Conservation (phyloP, 1,284 basidiomycete species). For the Cutaneotrichosporon arboriforme region DNA sequence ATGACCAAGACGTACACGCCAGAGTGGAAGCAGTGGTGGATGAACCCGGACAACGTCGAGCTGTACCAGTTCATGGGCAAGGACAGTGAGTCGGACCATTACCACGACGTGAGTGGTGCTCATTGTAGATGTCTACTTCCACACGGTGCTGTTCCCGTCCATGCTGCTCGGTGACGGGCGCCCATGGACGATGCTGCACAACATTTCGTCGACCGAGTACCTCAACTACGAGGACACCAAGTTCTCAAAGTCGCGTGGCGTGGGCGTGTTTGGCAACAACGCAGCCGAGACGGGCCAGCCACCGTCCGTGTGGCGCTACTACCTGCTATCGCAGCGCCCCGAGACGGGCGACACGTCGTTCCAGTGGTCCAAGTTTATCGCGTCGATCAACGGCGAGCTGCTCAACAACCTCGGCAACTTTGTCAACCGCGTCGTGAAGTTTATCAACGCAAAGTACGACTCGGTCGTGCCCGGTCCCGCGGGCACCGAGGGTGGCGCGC, state of each 20-base stretch:
- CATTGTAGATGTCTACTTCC: constrained; percentile 77
- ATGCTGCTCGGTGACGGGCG: constrained; percentile 84
- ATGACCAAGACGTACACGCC: constrained; percentile 94
- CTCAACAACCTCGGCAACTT: constrained; percentile 99
- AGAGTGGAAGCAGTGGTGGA: constrained; percentile 98
- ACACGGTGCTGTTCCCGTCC: constrained; percentile 92
- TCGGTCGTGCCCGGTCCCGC: constrained; percentile 71
- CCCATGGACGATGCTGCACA: constrained; percentile 89
- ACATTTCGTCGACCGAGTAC: constrained; percentile 95
- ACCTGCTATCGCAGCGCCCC: constrained; percentile 85
- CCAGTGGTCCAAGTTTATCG: constrained; percentile 92
- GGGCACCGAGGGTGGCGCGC: constrained; percentile 57
- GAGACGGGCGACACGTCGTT: constrained; percentile 95
- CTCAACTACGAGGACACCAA: constrained; percentile 98
- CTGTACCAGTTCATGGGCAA: constrained; percentile 99
- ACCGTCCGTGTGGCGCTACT: constrained; percentile 94
- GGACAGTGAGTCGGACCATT: constrained; percentile 61
- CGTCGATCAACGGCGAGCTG: constrained; percentile 88
- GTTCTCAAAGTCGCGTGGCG: constrained; percentile 95
- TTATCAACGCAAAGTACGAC: constrained; percentile 80
- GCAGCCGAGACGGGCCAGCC: constrained; percentile 91
- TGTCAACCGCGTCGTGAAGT: constrained; percentile 90
- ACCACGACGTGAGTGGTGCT: neutral
- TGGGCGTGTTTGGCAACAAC: constrained; percentile 95
- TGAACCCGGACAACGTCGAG: constrained; percentile 82